These are phyloP conservation scores for Astragalus membranaceus DNA, from an alignment of 306 rosid genomes.

Conservation along the genomic window DNA sequence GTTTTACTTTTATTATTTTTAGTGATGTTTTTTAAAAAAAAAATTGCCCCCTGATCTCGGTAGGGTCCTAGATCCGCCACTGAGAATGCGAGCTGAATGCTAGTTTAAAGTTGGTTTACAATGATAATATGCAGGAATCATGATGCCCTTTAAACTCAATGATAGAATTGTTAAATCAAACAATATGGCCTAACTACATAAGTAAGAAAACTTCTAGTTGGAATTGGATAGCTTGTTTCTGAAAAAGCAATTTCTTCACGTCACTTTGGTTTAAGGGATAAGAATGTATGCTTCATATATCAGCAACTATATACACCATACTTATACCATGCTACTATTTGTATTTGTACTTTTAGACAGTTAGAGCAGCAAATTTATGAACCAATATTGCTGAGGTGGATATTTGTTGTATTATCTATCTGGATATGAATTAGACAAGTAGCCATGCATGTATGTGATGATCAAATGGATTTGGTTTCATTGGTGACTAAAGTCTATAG, in stretches of 20 bases:
- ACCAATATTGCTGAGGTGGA: constrained; percentile 18
- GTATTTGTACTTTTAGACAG: not conserved
- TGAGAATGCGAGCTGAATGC: no score
- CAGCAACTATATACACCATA: constrained; percentile 1
- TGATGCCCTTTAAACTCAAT: no score
- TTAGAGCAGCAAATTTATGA: not conserved
- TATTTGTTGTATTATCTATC: not conserved
- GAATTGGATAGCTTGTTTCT: constrained; percentile 6
- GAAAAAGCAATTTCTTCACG: constrained; percentile 29
- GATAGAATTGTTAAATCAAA: not conserved
- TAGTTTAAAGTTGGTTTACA: no score
- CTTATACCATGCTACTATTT: constrained; percentile 17
- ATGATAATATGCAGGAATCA: no score
- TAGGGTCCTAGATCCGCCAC: no score
- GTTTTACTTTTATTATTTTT: no score
- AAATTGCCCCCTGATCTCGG: no score
- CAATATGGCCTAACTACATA: not conserved
- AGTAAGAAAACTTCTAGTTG: not conserved
- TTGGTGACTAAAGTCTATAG: not conserved
- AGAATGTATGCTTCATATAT: constrained; percentile 17
- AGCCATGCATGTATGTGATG: not conserved
- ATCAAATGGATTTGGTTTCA: constrained; percentile 12
- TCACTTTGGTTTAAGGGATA: constrained; percentile 42
- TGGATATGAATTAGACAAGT: not conserved
- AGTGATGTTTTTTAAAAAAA: no score